Evolutionary conservation across 495 filamentous ascomycete species (phyloP).

Genomic region (Apiosordaria backusii): DNA sequence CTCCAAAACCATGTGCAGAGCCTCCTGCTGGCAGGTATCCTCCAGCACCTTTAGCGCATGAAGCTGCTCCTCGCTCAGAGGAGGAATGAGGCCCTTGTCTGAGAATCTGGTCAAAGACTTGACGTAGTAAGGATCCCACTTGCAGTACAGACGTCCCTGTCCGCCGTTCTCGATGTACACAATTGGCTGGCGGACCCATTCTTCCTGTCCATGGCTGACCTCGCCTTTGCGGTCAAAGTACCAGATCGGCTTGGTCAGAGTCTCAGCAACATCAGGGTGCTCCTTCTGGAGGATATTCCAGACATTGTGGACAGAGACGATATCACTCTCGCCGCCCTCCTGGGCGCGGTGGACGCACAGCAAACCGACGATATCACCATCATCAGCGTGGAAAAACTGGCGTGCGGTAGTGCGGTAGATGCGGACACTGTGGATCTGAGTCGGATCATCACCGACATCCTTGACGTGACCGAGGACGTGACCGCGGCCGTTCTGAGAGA

Average conservation of each 20-base stretch:
- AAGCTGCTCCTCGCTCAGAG: conserved; percentile 58
- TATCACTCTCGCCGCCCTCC: conserved; percentile 81
- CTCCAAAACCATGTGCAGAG: conserved; percentile 74
- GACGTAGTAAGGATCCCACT: conserved; percentile 81
- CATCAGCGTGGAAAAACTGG: conserved; percentile 77
- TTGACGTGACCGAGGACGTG: conserved; percentile 91
- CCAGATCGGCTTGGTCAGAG: conserved; percentile 75
- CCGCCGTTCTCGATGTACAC: conserved; percentile 64
- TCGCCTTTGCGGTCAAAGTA: conserved; percentile 96
- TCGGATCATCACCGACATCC: conserved; percentile 79
- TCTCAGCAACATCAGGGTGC: conserved; percentile 73
- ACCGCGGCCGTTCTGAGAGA: conserved; percentile 81
- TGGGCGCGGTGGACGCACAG: conserved; percentile 76
- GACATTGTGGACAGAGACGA: conserved; percentile 74
- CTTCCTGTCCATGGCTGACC: conserved; percentile 66
- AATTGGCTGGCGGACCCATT: conserved; percentile 69
- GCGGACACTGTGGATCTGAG: conserved; percentile 74
- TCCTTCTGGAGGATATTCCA: conserved; percentile 75
- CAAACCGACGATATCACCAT: conserved; percentile 78
- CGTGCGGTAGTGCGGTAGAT: conserved; percentile 88
- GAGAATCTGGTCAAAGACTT: conserved; percentile 64
- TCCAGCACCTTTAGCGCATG: conserved; percentile 65
- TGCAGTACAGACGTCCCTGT: conserved; percentile 48
- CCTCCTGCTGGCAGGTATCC: conserved; percentile 58
- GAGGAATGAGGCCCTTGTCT: conserved; percentile 61